phyloP scores from a whole-genome alignment of 2,329 filamentous ascomycete genomes.

The Monascus ruber region DNA sequence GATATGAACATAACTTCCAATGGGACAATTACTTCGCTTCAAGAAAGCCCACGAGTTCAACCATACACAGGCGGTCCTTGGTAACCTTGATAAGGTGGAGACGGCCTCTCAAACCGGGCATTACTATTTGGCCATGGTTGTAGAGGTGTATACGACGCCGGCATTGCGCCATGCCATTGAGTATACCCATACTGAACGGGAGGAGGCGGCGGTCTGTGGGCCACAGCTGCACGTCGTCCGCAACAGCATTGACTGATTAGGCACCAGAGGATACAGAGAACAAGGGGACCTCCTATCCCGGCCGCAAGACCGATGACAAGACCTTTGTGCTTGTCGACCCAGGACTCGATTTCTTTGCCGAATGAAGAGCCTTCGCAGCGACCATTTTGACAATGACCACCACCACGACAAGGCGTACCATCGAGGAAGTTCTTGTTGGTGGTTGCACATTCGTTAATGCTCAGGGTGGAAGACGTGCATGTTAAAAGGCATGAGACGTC shows the following conservation, averaged over 20 bases:
- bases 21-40: too few relatives aligned
- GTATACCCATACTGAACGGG: not conserved
- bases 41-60: not conserved
- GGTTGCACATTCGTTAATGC: conserved; percentile 54
- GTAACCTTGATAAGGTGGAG: not conserved
- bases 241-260: conserved; percentile 46
- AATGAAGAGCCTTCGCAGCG: conserved; percentile 61
- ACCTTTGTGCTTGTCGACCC: conserved; percentile 64
- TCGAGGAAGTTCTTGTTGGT: conserved; percentile 90
- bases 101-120: too few relatives aligned
- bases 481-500: conserved; percentile 60
- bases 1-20: too few relatives aligned
- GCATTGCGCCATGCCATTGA: conserved; percentile 5
- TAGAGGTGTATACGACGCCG: conserved; percentile 3
- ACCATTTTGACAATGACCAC: conserved; percentile 69
- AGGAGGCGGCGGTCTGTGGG: conserved; percentile 5
- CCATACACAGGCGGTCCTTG: not conserved
- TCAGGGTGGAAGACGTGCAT: conserved; percentile 62
- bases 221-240: conserved; percentile 17
- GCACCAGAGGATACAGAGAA: conserved; percentile 60
- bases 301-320: conserved; percentile 71
- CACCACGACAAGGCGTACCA: conserved; percentile 71
- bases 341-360: conserved; percentile 58
- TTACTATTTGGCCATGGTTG: not conserved
- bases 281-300: conserved; percentile 60